Conservation (phyloP, 2,329 filamentous ascomycete species). For the Cadophora gregata region DNA sequence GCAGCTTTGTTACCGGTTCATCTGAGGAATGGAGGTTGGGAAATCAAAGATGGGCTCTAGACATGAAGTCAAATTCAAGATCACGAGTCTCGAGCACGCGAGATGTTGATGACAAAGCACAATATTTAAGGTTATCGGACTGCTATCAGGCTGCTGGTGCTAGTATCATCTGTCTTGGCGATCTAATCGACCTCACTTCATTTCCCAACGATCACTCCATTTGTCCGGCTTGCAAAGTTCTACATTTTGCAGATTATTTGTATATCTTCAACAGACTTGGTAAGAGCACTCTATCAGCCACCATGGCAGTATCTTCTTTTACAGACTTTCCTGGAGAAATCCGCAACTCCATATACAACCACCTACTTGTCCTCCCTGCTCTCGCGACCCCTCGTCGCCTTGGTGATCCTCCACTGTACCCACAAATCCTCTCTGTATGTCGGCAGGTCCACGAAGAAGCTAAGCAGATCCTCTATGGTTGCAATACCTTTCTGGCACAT, state of each 20-base stretch:
- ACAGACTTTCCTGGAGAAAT: slow-evolving; percentile 62
- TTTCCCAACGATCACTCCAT: background rate
- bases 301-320: slow-evolving; percentile 34
- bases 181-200: slow-evolving; percentile 12
- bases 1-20: slow-evolving; percentile 24
- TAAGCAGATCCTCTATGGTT: slow-evolving; percentile 53
- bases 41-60: slow-evolving; percentile 3
- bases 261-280: background rate
- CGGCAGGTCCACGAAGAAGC: slow-evolving; percentile 37
- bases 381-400: slow-evolving; percentile 31
- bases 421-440: slow-evolving; percentile 36
- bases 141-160: slow-evolving; percentile 15
- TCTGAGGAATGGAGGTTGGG: background rate
- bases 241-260: background rate
- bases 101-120: slow-evolving; percentile 7
- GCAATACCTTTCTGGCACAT: slow-evolving; percentile 57
- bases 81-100: slow-evolving; percentile 4
- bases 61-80: background rate
- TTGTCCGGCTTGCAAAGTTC: slow-evolving; percentile 7
- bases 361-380: slow-evolving; percentile 40
- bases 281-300: background rate
- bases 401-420: slow-evolving; percentile 42
- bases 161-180: background rate
- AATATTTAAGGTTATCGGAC: slow-evolving; percentile 26
- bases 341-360: slow-evolving; percentile 60